These are phyloP conservation scores for Aspergillus terreus DNA, from an alignment of 2,329 filamentous ascomycete species.

Conservation along the genomic window DNA sequence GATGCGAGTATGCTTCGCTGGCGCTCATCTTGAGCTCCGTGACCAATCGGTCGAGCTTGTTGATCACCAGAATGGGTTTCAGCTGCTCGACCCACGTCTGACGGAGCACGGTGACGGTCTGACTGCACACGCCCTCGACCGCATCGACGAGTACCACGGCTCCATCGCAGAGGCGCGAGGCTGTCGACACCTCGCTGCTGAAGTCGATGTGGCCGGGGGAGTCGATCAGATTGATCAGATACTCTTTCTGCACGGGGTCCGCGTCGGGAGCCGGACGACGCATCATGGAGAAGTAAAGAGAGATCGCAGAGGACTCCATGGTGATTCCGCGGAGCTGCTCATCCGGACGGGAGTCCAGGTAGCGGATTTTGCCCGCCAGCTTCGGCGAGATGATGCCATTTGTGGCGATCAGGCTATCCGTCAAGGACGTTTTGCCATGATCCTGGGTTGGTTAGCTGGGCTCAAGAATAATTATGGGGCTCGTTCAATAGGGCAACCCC, in stretches of 20 bases:
- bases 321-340: constrained; percentile 96
- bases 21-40: constrained; percentile 95
- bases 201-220: constrained; percentile 98
- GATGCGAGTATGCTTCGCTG: constrained; percentile 79
- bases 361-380: constrained; percentile 94
- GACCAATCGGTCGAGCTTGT: constrained; percentile 94
- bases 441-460: constrained; percentile 51
- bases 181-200: constrained; percentile 95
- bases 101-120: constrained; percentile 92
- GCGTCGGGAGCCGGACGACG: constrained; percentile 67
- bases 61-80: constrained; percentile 90
- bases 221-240: constrained; percentile 95
- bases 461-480: no score
- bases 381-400: constrained; percentile 99
- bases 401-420: constrained; percentile 91
- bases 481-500: constrained; percentile 10
- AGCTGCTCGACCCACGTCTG: constrained; percentile 96
- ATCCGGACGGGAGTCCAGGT: constrained; percentile 92
- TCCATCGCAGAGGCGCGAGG: constrained; percentile 89
- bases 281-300: constrained; percentile 89
- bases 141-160: constrained; percentile 93
- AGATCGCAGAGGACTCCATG: constrained; percentile 99
- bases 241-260: constrained; percentile 73
- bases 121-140: constrained; percentile 96
- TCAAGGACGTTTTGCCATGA: constrained; percentile 96